phyloP scores from a whole-genome alignment of 208 protist species.

The Angomonas deanei region DNA sequence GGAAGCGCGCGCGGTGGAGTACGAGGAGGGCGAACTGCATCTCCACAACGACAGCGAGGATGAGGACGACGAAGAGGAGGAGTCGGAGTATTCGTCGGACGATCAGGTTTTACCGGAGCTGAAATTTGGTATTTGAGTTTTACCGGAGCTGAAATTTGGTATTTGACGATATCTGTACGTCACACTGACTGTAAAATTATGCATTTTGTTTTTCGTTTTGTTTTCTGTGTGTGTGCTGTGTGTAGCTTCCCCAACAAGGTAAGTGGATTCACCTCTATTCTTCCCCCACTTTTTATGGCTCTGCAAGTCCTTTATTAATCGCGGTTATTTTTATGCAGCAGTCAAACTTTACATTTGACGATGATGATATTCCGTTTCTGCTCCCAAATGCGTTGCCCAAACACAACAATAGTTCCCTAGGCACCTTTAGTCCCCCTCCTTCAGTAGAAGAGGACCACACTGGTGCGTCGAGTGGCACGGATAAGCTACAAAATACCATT shows the following conservation, averaged over 20 bases:
- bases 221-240: not conserved
- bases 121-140: conserved; percentile 43
- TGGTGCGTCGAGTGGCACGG: no score
- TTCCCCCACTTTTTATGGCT: not conserved
- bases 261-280: not conserved
- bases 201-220: not conserved
- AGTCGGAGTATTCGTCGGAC: conserved; percentile 15
- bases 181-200: not conserved
- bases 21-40: not conserved
- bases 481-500: no score
- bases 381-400: not conserved
- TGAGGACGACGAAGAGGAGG: conserved; percentile 4
- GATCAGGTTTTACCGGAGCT: conserved; percentile 34
- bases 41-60: conserved; percentile 12
- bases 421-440: no score
- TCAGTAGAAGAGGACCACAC: no score
- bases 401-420: no score
- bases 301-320: no score
- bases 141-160: conserved; percentile 44
- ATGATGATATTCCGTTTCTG: not conserved
- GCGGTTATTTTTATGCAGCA: no score
- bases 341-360: not conserved
- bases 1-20: conserved; percentile 4
- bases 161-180: no score
- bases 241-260: not conserved